These are phyloP conservation scores for Tillandsia fasciculata DNA, from an alignment of 176 grass and related monocot genomes.

Conservation along the genomic window DNA sequence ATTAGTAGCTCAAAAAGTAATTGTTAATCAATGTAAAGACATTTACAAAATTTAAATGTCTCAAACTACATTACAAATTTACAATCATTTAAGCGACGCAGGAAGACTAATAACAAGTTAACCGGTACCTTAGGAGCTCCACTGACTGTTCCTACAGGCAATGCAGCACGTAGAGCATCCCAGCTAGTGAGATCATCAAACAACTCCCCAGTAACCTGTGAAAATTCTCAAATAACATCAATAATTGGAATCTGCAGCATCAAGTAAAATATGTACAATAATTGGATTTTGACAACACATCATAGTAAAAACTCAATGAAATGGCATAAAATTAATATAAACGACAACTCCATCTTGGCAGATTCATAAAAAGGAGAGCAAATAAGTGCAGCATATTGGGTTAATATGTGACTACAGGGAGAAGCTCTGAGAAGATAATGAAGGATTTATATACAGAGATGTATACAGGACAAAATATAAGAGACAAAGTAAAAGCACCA, in stretches of 20 bases:
- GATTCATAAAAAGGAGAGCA: too few relatives aligned
- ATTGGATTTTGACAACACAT: background rate
- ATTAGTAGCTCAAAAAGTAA: too few relatives aligned
- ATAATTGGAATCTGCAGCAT: background rate
- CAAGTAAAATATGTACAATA: background rate
- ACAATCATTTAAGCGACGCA: background rate
- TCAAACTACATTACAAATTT: background rate
- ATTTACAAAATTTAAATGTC: background rate
- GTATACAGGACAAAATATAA: too few relatives aligned
- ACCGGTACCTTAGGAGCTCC: constrained; percentile 71
- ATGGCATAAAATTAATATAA: background rate
- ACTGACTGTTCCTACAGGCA: constrained; percentile 89
- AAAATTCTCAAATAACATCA: background rate
- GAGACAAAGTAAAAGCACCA: too few relatives aligned
- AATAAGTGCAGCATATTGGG: too few relatives aligned
- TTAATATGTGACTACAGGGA: too few relatives aligned
- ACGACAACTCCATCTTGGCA: background rate
- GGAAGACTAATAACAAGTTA: background rate
- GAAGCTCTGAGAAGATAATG: too few relatives aligned
- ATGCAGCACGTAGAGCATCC: constrained; percentile 78
- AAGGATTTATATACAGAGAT: too few relatives aligned
- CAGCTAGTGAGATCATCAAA: constrained; percentile 54
- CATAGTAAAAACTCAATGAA: background rate
- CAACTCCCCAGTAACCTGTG: constrained; percentile 67
- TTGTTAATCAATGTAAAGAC: too few relatives aligned